Base-by-base conservation (phyloP, 441 rosid genomes). In the Viola pubescens region DNA sequence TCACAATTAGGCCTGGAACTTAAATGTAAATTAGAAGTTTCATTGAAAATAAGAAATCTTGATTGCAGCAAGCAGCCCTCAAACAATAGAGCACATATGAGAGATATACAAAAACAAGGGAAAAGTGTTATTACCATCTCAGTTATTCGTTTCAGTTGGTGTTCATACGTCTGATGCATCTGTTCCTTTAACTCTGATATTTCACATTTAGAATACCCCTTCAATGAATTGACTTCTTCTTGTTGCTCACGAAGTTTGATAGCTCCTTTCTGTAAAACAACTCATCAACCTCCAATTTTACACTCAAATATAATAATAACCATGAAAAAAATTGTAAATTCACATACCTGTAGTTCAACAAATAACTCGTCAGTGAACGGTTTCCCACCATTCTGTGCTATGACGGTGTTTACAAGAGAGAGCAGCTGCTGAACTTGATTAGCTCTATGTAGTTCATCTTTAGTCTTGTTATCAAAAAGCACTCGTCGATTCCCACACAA, bases 381-480 rank as follows among this genome's bases (percentile, higher is more conserved):
- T 49, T 65, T 80, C 52, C 95, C 98, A 63, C 72, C 78, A 70
- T 88, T 91, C 47, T 70, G 73, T 9, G 45, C 62, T 37, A 73
- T 73, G 61, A 86, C 76, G 14, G 41, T 48, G 46, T 81, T 73
- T 55, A 88, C 87, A 56, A 82, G 81, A 10, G 83, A 74, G 3
- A 88, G 81, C 57, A 91, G 89, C 68, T 76, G 68, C 58, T 72
- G 58, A 57, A 86, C 82, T 67, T 91, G 92, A 48, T 66, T 69
- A 56, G 56, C 73, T 71, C 69, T 81, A 79, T 80, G 85, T 4
- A 42, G 7, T 62, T 70, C 79, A 69, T 91, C 77, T 53, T 66
- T 72, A 12, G 91, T 86, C 77, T 82, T 91, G 85, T 91, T 91
- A 70, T 91, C 87, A 69, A 91, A 91, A 64, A 83, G 78, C 43